phyloP scores from a whole-genome alignment of 139 green algal genomes.

The Picochlorum costavermella region DNA sequence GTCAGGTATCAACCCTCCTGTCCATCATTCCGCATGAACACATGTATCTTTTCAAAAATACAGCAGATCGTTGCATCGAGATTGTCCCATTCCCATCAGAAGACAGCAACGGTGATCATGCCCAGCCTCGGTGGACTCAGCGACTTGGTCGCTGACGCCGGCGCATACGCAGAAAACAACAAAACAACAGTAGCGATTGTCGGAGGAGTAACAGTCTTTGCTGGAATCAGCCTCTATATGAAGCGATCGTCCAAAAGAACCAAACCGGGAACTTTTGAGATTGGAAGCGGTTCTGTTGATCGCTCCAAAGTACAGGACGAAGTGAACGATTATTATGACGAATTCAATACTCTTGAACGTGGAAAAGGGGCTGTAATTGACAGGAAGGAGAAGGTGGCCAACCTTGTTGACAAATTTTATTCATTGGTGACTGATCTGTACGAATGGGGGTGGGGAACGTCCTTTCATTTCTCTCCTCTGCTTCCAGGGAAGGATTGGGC shows the following conservation, averaged over 20 bases:
- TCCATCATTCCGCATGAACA: too few species aligned
- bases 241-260: constrained; percentile 15
- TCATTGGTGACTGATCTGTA: constrained; percentile 89
- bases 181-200: constrained; percentile 14
- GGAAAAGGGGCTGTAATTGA: constrained; percentile 23
- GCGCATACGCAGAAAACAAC: constrained; percentile 26
- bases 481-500: constrained; percentile 64
- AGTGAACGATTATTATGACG: constrained; percentile 30
- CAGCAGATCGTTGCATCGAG: too few species aligned
- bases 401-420: constrained; percentile 42
- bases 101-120: background rate
- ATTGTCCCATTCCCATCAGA: too few species aligned
- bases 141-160: background rate
- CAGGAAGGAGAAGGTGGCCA: constrained; percentile 26
- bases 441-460: constrained; percentile 96
- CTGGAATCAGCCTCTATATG: background rate
- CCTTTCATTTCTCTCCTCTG: constrained; percentile 94
- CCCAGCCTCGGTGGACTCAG: background rate
- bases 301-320: constrained; percentile 46
- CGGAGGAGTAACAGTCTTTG: constrained; percentile 12
- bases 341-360: constrained; percentile 30
- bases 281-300: constrained; percentile 59
- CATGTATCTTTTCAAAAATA: too few species aligned
- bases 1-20: too few species aligned
- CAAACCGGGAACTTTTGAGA: constrained; percentile 52